These are phyloP conservation scores for Mycena citricolor DNA, from an alignment of 1,284 basidiomycete species.

Conservation along the genomic window DNA sequence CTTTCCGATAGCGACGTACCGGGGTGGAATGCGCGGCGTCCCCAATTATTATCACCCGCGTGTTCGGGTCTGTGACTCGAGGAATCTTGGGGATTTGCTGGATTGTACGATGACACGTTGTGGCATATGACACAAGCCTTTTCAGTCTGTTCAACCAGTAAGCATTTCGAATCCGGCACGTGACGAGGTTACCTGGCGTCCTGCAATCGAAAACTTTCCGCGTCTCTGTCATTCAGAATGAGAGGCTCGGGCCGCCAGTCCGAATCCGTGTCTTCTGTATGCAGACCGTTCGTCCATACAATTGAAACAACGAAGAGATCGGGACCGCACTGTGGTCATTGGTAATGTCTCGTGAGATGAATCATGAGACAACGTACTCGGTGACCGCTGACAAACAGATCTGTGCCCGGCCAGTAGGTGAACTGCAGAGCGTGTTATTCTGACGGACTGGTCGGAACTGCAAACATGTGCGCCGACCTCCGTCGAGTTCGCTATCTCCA, in stretches of 20 bases:
- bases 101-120: slow-evolving; percentile 13
- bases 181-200: too few species aligned
- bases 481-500: not conserved
- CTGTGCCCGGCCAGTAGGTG: slow-evolving; percentile 7
- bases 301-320: slow-evolving; percentile 7
- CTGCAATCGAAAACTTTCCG: too few species aligned
- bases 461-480: too few species aligned
- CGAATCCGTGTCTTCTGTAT: not conserved
- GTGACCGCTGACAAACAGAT: slow-evolving; percentile 5
- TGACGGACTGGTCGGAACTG: too few species aligned
- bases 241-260: slow-evolving; percentile 4
- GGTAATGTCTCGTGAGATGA: not conserved
- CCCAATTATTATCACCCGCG: slow-evolving; percentile 19
- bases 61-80: slow-evolving; percentile 4
- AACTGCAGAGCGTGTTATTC: not conserved
- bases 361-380: not conserved
- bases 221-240: not conserved
- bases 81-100: slow-evolving; percentile 15
- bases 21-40: slow-evolving; percentile 24
- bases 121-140: slow-evolving; percentile 7
- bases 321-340: slow-evolving; percentile 8
- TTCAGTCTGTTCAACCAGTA: too few species aligned
- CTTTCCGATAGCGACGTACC: slow-evolving; percentile 13
- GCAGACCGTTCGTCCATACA: not conserved
- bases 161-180: too few species aligned